Conservation (phyloP, 108 stramenopile genomes). For the Asterionellopsis glacialis region DNA sequence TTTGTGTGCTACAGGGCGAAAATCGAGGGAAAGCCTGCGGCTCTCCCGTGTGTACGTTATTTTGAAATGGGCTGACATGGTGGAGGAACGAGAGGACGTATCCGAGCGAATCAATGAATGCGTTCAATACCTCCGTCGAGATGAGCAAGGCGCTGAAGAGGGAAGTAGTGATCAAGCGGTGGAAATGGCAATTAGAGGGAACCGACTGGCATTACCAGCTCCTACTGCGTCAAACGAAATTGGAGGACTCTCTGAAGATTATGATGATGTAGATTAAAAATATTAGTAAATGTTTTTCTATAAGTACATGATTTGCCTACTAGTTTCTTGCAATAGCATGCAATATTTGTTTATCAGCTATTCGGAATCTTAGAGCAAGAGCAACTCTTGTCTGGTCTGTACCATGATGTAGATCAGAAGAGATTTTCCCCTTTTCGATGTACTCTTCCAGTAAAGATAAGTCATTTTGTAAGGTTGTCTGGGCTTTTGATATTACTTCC, state of each 20-base stretch:
- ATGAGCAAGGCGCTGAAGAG: conserved; percentile 81
- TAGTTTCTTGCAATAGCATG: neutral
- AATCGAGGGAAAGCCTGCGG: conserved; percentile 58
- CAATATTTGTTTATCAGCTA: conserved; percentile 40
- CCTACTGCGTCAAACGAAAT: conserved; percentile 7
- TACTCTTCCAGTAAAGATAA: neutral
- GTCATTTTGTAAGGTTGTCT: neutral
- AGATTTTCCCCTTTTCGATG: neutral
- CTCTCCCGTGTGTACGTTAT: conserved; percentile 62
- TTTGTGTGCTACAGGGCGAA: conserved; percentile 66
- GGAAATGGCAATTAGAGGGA: conserved; percentile 20
- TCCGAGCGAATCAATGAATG: conserved; percentile 78
- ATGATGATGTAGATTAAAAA: conserved; percentile 31
- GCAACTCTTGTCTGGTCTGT: conserved; percentile 2
- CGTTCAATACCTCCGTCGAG: conserved; percentile 81
- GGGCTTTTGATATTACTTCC: too few relatives aligned
- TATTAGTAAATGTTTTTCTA: too few relatives aligned
- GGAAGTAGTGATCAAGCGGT: conserved; percentile 72
- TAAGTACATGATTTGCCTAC: too few relatives aligned
- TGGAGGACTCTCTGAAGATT: conserved; percentile 10
- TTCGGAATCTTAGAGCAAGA: conserved; percentile 41
- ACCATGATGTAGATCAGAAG: neutral
- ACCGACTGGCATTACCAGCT: neutral
- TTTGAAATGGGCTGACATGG: conserved; percentile 80
- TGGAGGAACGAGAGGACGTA: conserved; percentile 80